Base-by-base conservation (phyloP, 73 alveolate genomes). In the Paramecium octaurelia region DNA sequence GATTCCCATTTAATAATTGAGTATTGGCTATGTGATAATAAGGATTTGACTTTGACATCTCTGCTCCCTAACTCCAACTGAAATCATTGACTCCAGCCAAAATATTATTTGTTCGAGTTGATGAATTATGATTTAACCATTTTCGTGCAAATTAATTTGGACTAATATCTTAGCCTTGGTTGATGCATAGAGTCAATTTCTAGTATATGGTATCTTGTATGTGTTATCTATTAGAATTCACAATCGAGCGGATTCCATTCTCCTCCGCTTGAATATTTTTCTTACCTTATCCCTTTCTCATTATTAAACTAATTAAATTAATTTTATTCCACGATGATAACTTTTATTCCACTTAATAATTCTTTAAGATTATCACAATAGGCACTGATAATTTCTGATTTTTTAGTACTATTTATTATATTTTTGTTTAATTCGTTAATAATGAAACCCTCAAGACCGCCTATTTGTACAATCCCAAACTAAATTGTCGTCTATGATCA, bases 371-470 rank as follows among this genome's bases (percentile, higher is more conserved):
- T 24, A 14, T 5, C 5, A 31, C 50, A 64, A 64, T 64, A 64
- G 84, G 48, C 84, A 23, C 84, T 64, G 84, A 64, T 64, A 9
- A 34, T 64, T 64, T 64, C 84, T 64, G 84, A 64, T 64, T 64
- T 64, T 31, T 31, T 14, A 2, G 46, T 27, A 27, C 84, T 75
- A 75, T 75, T 35, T 48, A 12, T 12, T 48, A 68, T 68, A 23
- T 68, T 68, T 27, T 68, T 48, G 23, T 75, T 75, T 75, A 75
- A 75, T 75, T 42, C 68, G 58, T 75, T 38, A 75, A 75, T 38
- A 38, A 75, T 75, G 88, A 75, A 75, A 20, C 88, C 88, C 2
- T 29, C 88, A 23, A 35, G 88, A 35, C 88, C 88, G 6, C 88
- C 88, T 20, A 60, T 75, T 29, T 38, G 88, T 8, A 20, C 88